Percentiles rank a stretch among this genome's conserved stretches.
phyloP scores from a whole-genome alignment of 116 monocot genomes.

The Iris pallida region DNA sequence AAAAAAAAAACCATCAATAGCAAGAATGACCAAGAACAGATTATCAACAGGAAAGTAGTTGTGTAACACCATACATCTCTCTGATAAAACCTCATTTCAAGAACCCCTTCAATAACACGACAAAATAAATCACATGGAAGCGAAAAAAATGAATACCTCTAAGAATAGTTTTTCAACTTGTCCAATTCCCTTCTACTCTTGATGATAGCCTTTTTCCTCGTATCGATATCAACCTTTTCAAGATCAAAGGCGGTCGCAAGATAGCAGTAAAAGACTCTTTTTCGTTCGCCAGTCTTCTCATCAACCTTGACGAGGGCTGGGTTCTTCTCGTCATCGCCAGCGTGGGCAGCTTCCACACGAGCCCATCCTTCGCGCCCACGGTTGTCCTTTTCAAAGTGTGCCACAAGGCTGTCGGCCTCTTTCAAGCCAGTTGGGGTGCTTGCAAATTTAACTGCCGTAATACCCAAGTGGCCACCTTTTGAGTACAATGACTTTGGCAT shows the following conservation, averaged over 20 bases:
- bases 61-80: no score
- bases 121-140: no score
- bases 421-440: slow-evolving; percentile 50
- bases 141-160: no score
- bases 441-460: slow-evolving; percentile 60
- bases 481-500: slow-evolving; percentile 70
- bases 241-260: slow-evolving; percentile 74
- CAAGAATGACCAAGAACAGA: no score
- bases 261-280: slow-evolving; percentile 71
- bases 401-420: slow-evolving; percentile 66
- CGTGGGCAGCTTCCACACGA: slow-evolving; percentile 23
- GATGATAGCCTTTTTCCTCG: slow-evolving; percentile 50
- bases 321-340: slow-evolving; percentile 40
- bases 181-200: slow-evolving; percentile 53
- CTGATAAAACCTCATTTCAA: no score
- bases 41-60: no score
- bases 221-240: slow-evolving; percentile 66
- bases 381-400: slow-evolving; percentile 57
- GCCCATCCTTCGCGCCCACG: slow-evolving; percentile 63
- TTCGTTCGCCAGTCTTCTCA: slow-evolving; percentile 60
- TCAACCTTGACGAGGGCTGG: slow-evolving; percentile 48
- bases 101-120: no score
- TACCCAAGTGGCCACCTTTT: slow-evolving; percentile 67
- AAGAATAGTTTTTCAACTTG: slow-evolving; percentile 9
- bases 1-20: no score